Evolutionary conservation across 305 asterid species (phyloP), one percentile per base, ranked within the genome.

Genomic region (Euphrasia arctica): DNA sequence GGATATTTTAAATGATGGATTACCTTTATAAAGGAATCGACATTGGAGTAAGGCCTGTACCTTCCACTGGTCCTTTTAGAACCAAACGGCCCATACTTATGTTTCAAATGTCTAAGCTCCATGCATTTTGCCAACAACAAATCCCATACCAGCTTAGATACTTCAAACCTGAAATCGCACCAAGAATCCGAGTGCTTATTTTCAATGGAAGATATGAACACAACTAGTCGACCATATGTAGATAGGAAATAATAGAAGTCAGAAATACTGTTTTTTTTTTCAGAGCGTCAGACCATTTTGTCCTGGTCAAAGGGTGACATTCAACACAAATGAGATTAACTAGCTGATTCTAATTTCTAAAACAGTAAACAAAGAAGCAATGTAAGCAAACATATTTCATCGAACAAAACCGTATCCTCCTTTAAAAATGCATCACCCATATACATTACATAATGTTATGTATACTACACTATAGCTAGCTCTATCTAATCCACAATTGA

Each of bases 21-120:
- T 76, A 86, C 98, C 96, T 86, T 91, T 9, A 91, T 75, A 78
- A 91, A 91, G 15, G 91, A 84, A 79, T 91, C 96, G 51, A 91
- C 95, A 50, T 91, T 91, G 65, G 98, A 88, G 78, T 91, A 91
- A 32, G 98, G 96, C 82, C 78, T 75, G 78, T 88, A 91, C 77
- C 87, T 86, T 55, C 98, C 96, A 66, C 90, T 81, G 77, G 83
- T 83, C 80, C 70, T 88, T 75, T 72, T 85, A 9, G 91, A 80
- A 74, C 79, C 77, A 77, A 79, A 80, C 42, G 87, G 93, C 63
- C 85, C 74, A 15, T 80, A 77, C 62, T 76, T 82, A 43, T 79
- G 77, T 63, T 83, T 85, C 76, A 80, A 71, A 74, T 75, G 84
- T 70, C 81, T 79, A 67, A 88, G 86, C 80, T 88, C 98, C 78